Conservation (phyloP, 148 eudicot species). For the Beta vulgaris region DNA sequence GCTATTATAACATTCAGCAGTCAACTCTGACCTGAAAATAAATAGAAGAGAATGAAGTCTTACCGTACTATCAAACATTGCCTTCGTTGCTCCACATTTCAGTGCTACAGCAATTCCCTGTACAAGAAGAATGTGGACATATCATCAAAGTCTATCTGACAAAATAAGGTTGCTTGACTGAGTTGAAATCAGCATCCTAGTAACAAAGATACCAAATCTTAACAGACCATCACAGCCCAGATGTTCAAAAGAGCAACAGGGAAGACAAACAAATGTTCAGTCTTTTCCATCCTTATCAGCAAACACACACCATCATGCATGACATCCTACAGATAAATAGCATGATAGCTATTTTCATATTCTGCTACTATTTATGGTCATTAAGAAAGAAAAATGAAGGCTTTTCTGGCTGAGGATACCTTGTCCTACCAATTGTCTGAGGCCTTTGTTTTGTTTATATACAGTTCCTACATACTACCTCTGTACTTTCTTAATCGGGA, state of each 20-base stretch:
- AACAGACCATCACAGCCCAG: neutral
- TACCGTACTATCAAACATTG: constrained; percentile 93
- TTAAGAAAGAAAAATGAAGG: neutral
- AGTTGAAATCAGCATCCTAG: neutral
- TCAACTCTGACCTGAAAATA: neutral
- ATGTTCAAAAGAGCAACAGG: neutral
- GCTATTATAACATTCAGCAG: neutral
- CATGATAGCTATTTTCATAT: neutral
- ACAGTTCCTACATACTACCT: no score
- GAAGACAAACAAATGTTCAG: neutral
- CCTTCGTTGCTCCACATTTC: constrained; percentile 98
- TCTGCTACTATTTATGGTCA: neutral
- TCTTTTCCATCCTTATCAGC: neutral
- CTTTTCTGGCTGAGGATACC: no score
- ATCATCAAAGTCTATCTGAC: neutral
- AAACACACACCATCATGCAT: neutral
- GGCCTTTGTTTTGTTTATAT: no score
- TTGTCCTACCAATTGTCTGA: no score
- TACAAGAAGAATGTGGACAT: neutral
- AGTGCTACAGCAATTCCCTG: constrained; percentile 98
- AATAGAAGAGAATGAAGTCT: constrained; percentile 25
- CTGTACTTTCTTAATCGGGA: no score
- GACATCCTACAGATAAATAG: neutral
- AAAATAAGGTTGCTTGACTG: neutral
- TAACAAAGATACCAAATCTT: neutral